phyloP scores from a whole-genome alignment of 371 early-diverging fungal genomes.

The Globomyces sp. region DNA sequence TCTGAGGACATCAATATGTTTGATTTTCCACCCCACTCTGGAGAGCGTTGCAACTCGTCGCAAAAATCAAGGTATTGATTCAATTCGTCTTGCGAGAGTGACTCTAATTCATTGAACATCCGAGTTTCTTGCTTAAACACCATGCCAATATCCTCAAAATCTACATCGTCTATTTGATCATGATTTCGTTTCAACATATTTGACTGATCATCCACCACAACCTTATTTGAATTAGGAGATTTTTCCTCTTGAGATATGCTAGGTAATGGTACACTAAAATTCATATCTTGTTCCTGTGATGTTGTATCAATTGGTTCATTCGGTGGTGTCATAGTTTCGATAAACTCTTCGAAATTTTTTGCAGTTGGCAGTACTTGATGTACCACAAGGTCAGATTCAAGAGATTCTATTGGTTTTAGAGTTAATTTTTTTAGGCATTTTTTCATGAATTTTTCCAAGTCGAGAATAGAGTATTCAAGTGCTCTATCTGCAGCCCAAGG shows the following conservation, averaged over 20 bases:
- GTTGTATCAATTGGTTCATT: not conserved
- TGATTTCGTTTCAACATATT: not conserved
- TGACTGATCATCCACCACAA: not conserved
- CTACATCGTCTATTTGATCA: not conserved
- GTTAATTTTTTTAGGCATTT: not conserved
- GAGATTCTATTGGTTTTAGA: too few relatives aligned
- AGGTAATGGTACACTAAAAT: not conserved
- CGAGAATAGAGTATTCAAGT: conserved; percentile 4
- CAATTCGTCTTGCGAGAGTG: conserved; percentile 28
- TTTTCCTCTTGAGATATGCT: not conserved
- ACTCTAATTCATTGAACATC: conserved; percentile 22
- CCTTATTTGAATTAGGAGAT: too few relatives aligned
- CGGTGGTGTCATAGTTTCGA: not conserved
- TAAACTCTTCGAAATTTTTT: not conserved
- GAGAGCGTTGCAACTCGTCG: not conserved
- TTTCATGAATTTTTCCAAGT: conserved; percentile 3
- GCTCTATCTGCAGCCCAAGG: conserved; percentile 19
- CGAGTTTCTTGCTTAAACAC: not conserved
- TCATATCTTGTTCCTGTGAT: not conserved
- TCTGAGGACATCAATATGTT: not conserved
- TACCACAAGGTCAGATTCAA: too few relatives aligned
- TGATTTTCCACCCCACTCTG: conserved; percentile 3
- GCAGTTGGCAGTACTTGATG: not conserved
- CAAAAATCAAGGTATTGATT: conserved; percentile 24
- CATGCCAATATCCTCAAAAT: not conserved